Conservation (phyloP, 805 yeast genomes). For the Candida oleophila region DNA sequence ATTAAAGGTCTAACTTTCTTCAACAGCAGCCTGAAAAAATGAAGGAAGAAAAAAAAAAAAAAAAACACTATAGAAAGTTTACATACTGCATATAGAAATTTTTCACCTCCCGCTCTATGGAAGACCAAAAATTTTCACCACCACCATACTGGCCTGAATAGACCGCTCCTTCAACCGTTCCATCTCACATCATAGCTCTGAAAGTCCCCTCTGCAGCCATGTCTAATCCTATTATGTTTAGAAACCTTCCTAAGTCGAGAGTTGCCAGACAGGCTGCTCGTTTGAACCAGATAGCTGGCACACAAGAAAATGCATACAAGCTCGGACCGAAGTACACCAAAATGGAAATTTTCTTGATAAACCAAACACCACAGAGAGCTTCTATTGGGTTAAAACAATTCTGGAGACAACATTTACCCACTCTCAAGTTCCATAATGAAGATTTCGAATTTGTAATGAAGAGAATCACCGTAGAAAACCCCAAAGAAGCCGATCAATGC, state of each 20-base stretch:
- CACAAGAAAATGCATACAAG: conserved; percentile 36
- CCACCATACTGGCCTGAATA: no score
- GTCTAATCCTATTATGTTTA: conserved; percentile 10
- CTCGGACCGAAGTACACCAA: conserved; percentile 24
- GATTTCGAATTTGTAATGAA: conserved; percentile 57
- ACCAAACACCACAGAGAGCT: conserved; percentile 45
- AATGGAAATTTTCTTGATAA: conserved; percentile 51
- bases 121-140: not conserved
- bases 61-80: not conserved
- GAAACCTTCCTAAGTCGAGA: conserved; percentile 38
- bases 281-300: conserved; percentile 52
- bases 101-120: not conserved
- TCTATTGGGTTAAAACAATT: conserved; percentile 71
- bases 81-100: not conserved
- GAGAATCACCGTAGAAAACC: conserved; percentile 45
- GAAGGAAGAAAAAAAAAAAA: not conserved
- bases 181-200: no score
- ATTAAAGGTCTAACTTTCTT: no score
- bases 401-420: conserved; percentile 73
- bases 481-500: conserved; percentile 41
- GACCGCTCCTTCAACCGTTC: no score
- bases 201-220: not conserved
- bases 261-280: conserved; percentile 49
- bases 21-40: not conserved
- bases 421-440: conserved; percentile 84